phyloP scores from a whole-genome alignment of 306 rosid genomes.

The Quercus parvula region DNA sequence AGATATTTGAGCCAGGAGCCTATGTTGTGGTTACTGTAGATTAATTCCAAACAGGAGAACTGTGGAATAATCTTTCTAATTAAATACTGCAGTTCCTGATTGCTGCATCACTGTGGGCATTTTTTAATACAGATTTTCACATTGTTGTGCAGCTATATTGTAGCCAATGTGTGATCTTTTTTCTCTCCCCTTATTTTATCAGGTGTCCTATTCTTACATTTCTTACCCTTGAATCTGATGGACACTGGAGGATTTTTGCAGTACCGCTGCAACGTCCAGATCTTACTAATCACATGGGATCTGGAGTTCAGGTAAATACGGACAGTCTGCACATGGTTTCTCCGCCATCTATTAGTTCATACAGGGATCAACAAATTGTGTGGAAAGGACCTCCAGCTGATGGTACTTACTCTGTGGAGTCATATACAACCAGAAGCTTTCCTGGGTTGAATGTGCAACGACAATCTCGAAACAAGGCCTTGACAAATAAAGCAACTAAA shows the following conservation, averaged over 20 bases:
- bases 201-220: conserved; percentile 54
- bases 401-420: conserved; percentile 37
- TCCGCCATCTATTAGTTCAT: conserved; percentile 44
- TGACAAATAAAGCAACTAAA: conserved; percentile 42
- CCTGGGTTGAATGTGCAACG: conserved; percentile 39
- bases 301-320: conserved; percentile 41
- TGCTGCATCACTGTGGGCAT: background rate
- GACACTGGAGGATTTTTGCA: conserved; percentile 54
- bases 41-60: background rate
- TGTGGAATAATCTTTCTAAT: background rate
- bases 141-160: too few relatives aligned
- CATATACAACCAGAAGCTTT: conserved; percentile 36
- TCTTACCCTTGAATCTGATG: conserved; percentile 42
- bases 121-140: background rate
- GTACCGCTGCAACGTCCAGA: conserved; percentile 37
- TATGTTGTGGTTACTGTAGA: background rate
- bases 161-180: too few relatives aligned
- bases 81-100: background rate
- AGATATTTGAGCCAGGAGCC: background rate
- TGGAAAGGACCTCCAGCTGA: conserved; percentile 32
- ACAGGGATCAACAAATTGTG: conserved; percentile 42
- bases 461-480: conserved; percentile 54
- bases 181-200: conserved; percentile 24
- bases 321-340: conserved; percentile 54
- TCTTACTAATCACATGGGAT: conserved; percentile 24